Conservation (phyloP, 2,329 filamentous ascomycete genomes). For the Teratosphaeria destructans region DNA sequence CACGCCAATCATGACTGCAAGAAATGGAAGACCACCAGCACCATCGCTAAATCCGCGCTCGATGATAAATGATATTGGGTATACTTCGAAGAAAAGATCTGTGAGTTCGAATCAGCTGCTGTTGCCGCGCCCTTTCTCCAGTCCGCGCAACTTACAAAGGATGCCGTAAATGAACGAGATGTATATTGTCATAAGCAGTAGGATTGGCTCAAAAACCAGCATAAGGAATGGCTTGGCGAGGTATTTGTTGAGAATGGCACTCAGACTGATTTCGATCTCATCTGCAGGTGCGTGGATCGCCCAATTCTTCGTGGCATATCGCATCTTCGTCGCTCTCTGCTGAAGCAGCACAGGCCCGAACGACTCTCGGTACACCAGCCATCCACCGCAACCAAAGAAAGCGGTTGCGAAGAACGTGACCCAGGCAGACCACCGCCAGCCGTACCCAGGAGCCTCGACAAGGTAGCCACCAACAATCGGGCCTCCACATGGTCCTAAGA, state of each 20-base stretch:
- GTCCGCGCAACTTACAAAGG: not conserved
- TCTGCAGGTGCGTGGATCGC: conserved; percentile 36
- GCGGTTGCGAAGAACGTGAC: conserved; percentile 30
- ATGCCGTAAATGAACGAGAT: conserved; percentile 25
- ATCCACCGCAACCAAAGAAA: not conserved
- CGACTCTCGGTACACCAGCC: conserved; percentile 18
- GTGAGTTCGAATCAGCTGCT: not conserved
- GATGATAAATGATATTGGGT: not conserved
- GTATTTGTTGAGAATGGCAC: conserved; percentile 34
- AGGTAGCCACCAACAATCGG: conserved; percentile 23
- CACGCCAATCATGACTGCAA: not conserved
- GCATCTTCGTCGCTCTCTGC: conserved; percentile 36
- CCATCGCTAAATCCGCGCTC: conserved; percentile 28
- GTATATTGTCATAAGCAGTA: conserved; percentile 38
- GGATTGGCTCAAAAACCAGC: conserved; percentile 39
- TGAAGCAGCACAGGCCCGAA: conserved; percentile 40
- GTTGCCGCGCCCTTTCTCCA: not conserved
- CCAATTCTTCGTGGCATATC: conserved; percentile 38
- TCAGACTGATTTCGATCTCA: conserved; percentile 25
- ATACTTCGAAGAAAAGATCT: not conserved
- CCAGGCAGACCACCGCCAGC: conserved; percentile 52
- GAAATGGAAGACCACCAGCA: conserved; percentile 33
- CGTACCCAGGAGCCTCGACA: conserved; percentile 9
- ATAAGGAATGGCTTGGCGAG: conserved; percentile 31
- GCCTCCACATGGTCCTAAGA: not conserved